Evolutionary conservation across 495 filamentous ascomycete genomes (phyloP).

Genomic region (Penicillium simplicissimum): DNA sequence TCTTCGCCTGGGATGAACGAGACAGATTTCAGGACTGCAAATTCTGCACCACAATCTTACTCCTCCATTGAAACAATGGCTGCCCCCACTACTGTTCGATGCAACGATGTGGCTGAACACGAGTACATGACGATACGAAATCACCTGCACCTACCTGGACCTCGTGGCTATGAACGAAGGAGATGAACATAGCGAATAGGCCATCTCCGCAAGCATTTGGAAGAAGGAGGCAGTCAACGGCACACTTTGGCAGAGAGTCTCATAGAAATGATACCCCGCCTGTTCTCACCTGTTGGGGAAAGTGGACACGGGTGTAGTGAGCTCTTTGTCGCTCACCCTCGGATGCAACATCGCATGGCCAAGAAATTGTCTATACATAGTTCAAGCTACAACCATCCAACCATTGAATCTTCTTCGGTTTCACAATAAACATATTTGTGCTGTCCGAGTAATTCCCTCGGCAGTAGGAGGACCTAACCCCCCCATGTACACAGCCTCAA

Average conservation of each 20-base stretch:
- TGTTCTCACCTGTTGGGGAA: neutral
- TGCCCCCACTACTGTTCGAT: neutral
- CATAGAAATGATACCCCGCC: neutral
- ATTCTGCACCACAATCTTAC: neutral
- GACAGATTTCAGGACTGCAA: neutral
- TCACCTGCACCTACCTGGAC: neutral
- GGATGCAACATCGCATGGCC: neutral
- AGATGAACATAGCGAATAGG: neutral
- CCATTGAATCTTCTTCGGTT: neutral
- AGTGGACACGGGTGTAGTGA: neutral
- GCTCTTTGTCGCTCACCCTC: neutral
- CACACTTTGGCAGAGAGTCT: neutral
- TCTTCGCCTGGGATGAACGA: conserved; percentile 61
- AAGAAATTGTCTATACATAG: neutral
- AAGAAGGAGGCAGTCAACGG: neutral
- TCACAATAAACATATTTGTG: neutral
- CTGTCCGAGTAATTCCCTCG: neutral
- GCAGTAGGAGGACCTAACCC: neutral
- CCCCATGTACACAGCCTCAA: neutral
- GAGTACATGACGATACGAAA: neutral
- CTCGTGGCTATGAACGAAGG: neutral
- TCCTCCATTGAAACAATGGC: neutral
- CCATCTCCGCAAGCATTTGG: neutral
- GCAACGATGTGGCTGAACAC: neutral
- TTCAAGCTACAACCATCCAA: neutral